Base-by-base conservation (phyloP, 2,329 filamentous ascomycete species). In the Neofusicoccum kwambonambiense region DNA sequence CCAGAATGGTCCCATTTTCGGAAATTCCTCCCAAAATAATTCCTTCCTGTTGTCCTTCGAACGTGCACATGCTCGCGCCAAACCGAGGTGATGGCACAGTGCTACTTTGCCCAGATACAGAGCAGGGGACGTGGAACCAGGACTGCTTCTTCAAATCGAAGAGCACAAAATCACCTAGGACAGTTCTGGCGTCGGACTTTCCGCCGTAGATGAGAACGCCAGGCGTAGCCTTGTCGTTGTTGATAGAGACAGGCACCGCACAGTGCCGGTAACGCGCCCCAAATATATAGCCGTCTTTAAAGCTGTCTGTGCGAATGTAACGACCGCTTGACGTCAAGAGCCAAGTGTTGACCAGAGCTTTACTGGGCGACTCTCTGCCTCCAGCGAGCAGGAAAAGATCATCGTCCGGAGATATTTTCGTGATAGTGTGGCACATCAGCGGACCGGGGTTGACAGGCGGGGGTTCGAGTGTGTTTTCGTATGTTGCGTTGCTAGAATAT, bases 341-440 rank as follows among this genome's bases (percentile, higher is more conserved):
- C 56, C 56, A 60, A 11, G 27, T 60, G 9, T 35, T 45, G 13
- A 15, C 80, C 47, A 92, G 80, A 1, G 87, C 87, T 35, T 83
- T 84, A 12, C 87, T 82, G 4, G 93, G 93, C 7, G 92, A 94
- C n/a, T 85, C 83, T 66, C 93, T 85, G 4, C 94, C 94, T 27
- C 94, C 93, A 35, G 86, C 83, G 52, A 97, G 80, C 11, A 97
- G 77, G 66, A 83, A 84, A 15, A 85, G 85, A 22, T 78, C 76
- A 39, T 81, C 78, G 1, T 83, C 84, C 4, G 96, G 74, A 56
- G 87, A 27, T 13, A 47, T 27, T 11, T 35, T 81, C 19, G 90
- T 93, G 19, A 93, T 81, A 0, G 90, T 90, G 75, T 95, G 91
- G 70, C 91, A 95, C 82, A 94, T 89, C 50, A 80, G 71, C 42